These are phyloP conservation scores for Stemphylium beticola DNA, from an alignment of 2,329 filamentous ascomycete species.

Conservation along the genomic window DNA sequence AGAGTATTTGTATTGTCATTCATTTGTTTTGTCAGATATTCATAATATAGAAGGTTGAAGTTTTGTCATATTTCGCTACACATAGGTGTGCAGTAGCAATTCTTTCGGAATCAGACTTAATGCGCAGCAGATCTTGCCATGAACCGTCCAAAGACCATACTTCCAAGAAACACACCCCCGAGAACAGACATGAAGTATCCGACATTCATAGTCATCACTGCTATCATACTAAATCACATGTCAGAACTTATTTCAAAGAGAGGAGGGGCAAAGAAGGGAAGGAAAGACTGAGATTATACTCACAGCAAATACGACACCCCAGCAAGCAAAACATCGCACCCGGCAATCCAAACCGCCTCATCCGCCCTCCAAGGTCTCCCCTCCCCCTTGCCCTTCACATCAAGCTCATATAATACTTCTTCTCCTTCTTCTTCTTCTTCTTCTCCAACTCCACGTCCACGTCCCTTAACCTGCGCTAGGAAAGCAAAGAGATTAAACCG, in stretches of 20 bases:
- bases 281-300: conserved; percentile 50
- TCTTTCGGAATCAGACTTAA: not conserved
- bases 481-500: conserved; percentile 62
- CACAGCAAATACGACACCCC: conserved; percentile 85
- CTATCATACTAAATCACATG: conserved; percentile 73
- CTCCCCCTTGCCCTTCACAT: not conserved
- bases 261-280: not conserved
- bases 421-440: not conserved
- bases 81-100: too few species aligned
- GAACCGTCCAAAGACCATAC: conserved; percentile 76
- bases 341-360: conserved; percentile 76
- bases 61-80: too few species aligned
- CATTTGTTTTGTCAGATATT: too few species aligned
- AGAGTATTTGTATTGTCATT: too few species aligned
- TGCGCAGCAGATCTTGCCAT: conserved; percentile 11
- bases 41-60: too few species aligned
- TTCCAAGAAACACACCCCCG: conserved; percentile 78
- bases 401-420: too few species aligned
- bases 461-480: conserved; percentile 58
- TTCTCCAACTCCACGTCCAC: conserved; percentile 65
- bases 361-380: conserved; percentile 75
- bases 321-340: conserved; percentile 71
- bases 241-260: not conserved
- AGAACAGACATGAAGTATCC: conserved; percentile 81
- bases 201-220: conserved; percentile 86